Base-by-base conservation (phyloP, 805 yeast species). In the Lipomyces starkeyi region DNA sequence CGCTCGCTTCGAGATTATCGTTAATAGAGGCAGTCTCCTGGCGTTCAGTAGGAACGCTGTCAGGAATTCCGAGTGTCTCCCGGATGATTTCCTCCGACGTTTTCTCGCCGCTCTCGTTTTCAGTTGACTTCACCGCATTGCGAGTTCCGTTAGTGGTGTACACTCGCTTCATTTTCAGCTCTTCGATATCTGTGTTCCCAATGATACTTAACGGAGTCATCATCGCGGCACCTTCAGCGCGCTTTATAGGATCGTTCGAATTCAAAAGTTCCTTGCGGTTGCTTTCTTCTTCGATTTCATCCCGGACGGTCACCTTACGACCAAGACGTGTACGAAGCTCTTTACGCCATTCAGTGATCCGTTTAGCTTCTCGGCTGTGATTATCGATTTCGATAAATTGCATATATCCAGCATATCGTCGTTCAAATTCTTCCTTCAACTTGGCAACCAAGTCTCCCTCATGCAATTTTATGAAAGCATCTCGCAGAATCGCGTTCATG, bases 381-480 rank as follows among this genome's bases (percentile, higher is more conserved):
- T 81, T 81, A 17, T 87, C 86, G 52, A 93, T 84, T 22, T 80
- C 79, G 7, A 87, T 82, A 11, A 87, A 83, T 74, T 88, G 88
- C 62, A 91, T 82, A 73, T 88, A 88, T 17, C 89, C 89, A 63
- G 81, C 84, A 76, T 94, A 94, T 72, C 99, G 86, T 73, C 84
- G 84, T 75, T 88, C 91, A 75, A 95, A 92, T 79, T 94, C 99
- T 34, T 85, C 83, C 67, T 87, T 87, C 69, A 95, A 83, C 74
- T 86, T 85, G 40, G 83, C 85, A 74, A 94, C 85, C 73, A 93
- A 82, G 77, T 93, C 89, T 40, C 85, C 88, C 68, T 85, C 85
- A 77, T 94, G 98, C 65, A 94, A 81, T 62, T 84, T 80, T 69
- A 95, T 89, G 77, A 94, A 94, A 67, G 91, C 88, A 49, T 90